Evolutionary conservation across 495 filamentous ascomycete genomes (phyloP), one percentile per base, ranked within the genome.

Genomic region (Neurospora sp.): DNA sequence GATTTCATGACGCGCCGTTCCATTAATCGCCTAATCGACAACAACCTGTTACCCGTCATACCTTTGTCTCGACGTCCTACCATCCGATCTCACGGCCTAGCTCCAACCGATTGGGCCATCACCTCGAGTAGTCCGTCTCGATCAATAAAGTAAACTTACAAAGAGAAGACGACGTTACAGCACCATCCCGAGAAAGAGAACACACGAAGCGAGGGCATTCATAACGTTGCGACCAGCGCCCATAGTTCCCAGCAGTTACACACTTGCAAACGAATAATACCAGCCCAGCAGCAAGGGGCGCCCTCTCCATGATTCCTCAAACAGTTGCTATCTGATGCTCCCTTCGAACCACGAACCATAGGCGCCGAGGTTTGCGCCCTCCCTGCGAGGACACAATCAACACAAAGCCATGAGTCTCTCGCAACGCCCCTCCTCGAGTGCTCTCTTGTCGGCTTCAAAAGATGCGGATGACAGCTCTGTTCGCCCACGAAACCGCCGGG

Each of bases 401-500:
- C 27, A 65, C 27, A 65, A 79, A 73, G 74, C 77, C 73, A 80
- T 82, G 78, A 80, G 69, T 68, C 74, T 76, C 73, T 75, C 79
- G 70, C 74, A 71, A 31, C 73, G 68, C 22, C 69, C 74, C 27
- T 76, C 79, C 9, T 78, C 77, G n/a, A 80, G 74, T 72, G 71
- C 78, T 4, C 71, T 80, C 20, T 69, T 41, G 31, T 71, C 77
- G 35, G 61, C 74, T 71, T 71, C 75, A 27, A 73, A 72, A 70
- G 78, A 74, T 42, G 71, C 77, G 5, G 78, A 80, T 61, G 40
- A 78, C 0, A 42, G 71, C 20, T 73, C 75, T 8, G 38, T 77
- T 40, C 78, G 79, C 16, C 76, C 79, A 10, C 79, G 80, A 16
- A 82, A 82, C 68, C 79, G 80, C 39, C 80, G 79, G 59, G 70